A percentile compares a stretch with the other conserved stretches of the same genome.
These are phyloP conservation scores for Colletotrichum incanum DNA, from an alignment of 2,329 filamentous ascomycete genomes.

Conservation along the genomic window DNA sequence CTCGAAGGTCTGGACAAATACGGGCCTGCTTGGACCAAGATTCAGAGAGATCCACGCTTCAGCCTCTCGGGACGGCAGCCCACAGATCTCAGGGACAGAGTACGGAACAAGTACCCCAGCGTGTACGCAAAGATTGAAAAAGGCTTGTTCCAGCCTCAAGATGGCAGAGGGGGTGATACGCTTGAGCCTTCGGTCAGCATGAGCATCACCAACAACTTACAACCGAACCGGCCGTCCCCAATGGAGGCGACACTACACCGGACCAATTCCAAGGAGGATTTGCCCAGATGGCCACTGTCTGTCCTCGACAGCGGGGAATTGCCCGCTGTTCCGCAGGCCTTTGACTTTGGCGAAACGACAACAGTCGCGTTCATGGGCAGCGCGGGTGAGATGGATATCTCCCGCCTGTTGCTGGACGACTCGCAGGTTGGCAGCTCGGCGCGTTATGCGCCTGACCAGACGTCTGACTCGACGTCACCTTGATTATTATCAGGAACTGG, in stretches of 20 bases:
- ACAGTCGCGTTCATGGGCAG: constrained; percentile 58
- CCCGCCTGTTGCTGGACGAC: constrained; percentile 72
- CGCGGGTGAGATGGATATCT: constrained; percentile 74
- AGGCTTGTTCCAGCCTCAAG: constrained; percentile 63
- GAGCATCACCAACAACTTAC: constrained; percentile 63
- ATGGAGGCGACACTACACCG: constrained; percentile 59
- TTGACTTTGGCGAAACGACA: constrained; percentile 63
- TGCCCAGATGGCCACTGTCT: constrained; percentile 60
- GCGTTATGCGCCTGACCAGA: constrained; percentile 48
- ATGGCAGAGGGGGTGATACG: constrained; percentile 57
- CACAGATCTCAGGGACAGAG: constrained; percentile 74
- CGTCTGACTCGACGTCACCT: constrained; percentile 34
- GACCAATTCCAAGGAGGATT: constrained; percentile 63
- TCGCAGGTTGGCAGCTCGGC: constrained; percentile 51
- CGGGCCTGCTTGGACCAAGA: constrained; percentile 77
- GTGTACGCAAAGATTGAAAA: constrained; percentile 72
- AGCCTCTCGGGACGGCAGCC: constrained; percentile 72
- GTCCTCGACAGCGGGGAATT: constrained; percentile 51
- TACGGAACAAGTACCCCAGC: constrained; percentile 75
- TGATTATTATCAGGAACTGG: neutral
- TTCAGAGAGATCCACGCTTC: constrained; percentile 73
- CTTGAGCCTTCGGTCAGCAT: constrained; percentile 69
- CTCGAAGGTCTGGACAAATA: constrained; percentile 72
- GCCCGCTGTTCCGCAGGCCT: constrained; percentile 48
- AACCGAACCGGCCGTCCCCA: constrained; percentile 55